Conservation (phyloP, 140 eudicot species). For the Flaveria floridana region DNA sequence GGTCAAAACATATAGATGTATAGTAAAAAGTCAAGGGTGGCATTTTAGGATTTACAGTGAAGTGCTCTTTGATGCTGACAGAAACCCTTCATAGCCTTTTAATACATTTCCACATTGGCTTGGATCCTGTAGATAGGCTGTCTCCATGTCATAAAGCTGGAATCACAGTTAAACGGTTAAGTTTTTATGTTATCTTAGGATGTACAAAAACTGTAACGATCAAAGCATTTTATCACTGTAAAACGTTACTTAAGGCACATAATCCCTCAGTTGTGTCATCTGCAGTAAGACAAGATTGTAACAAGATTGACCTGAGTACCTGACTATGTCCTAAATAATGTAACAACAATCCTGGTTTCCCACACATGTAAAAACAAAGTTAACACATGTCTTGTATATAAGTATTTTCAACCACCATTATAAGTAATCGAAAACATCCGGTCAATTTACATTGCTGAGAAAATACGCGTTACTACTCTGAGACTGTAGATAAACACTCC, state of each 20-base stretch:
- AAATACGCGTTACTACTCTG: background rate
- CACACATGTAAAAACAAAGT: background rate
- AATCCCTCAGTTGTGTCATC: background rate
- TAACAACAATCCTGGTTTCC: slow-evolving; percentile 4
- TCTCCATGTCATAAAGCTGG: slow-evolving; percentile 97
- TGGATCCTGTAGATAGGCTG: slow-evolving; percentile 89
- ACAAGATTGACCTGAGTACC: slow-evolving; percentile 6
- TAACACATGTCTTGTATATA: background rate
- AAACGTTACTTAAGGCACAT: background rate
- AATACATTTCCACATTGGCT: slow-evolving; percentile 91
- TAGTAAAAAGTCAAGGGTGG: slow-evolving; percentile 11
- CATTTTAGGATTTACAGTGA: slow-evolving; percentile 52
- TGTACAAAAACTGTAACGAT: background rate
- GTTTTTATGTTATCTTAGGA: background rate
- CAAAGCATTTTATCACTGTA: background rate
- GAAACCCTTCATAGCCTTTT: slow-evolving; percentile 93
- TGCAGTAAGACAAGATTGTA: background rate
- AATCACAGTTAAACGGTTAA: background rate
- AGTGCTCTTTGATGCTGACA: slow-evolving; percentile 86
- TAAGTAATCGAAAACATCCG: background rate
- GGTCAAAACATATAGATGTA: background rate
- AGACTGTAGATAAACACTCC: background rate
- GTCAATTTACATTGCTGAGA: background rate
- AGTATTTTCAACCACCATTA: background rate
- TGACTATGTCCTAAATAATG: background rate